Evolutionary conservation across 148 eudicot species (phyloP).

Genomic region (Oxyria digyna): DNA sequence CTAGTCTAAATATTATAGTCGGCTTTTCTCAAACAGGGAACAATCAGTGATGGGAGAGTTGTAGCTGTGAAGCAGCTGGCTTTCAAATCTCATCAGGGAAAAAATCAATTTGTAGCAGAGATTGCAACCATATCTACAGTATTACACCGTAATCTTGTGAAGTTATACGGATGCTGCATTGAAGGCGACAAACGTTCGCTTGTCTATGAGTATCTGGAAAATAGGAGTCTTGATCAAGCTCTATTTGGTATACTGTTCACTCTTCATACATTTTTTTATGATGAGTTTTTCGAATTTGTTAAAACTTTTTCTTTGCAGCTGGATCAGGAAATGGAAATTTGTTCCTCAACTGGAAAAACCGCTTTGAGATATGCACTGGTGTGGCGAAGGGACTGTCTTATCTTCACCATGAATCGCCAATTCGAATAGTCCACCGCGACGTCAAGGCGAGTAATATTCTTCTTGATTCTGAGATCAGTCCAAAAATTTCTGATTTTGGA

Average conservation of each 20-base stretch:
- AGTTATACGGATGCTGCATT: conserved; percentile 77
- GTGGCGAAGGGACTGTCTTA: conserved; percentile 76
- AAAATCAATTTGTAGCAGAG: conserved; percentile 72
- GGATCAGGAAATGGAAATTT: conserved; percentile 31
- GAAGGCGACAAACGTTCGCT: conserved; percentile 66
- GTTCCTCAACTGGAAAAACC: conserved; percentile 51
- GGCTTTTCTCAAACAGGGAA: conserved; percentile 36
- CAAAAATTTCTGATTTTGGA: conserved; percentile 92
- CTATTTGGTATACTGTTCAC: conserved; percentile 53
- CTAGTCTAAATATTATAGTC: not conserved
- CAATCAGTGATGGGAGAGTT: conserved; percentile 52
- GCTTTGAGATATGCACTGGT: conserved; percentile 74
- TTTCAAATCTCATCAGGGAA: conserved; percentile 71
- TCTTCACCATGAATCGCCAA: conserved; percentile 74
- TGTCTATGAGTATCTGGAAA: conserved; percentile 81
- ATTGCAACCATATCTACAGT: conserved; percentile 80
- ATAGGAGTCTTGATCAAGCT: conserved; percentile 85
- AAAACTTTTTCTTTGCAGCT: not conserved
- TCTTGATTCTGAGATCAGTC: conserved; percentile 57
- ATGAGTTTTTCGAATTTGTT: not conserved
- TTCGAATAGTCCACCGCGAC: conserved; percentile 80
- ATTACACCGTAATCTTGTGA: conserved; percentile 80
- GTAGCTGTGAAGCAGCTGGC: conserved; percentile 80
- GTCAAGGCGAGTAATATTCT: conserved; percentile 89
- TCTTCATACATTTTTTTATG: not conserved